Percentiles rank a stretch among this genome's conserved stretches.
phyloP scores from a whole-genome alignment of 305 asterid species.

The Fraxinus floribunda region DNA sequence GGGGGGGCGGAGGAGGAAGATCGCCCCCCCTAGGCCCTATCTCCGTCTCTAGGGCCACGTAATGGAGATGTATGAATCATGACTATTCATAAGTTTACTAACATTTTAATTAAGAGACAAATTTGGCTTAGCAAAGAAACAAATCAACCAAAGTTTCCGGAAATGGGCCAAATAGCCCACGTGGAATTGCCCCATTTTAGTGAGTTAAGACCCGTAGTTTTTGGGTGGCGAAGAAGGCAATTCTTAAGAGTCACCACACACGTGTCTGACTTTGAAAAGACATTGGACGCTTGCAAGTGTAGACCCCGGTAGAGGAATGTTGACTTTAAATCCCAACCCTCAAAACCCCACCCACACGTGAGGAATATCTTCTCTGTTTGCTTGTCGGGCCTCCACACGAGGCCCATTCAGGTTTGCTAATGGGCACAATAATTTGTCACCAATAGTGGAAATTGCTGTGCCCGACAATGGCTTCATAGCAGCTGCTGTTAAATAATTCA shows the following conservation, averaged over 20 bases:
- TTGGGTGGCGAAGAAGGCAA: not conserved
- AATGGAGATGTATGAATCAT: conserved; percentile 12
- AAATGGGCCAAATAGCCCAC: conserved; percentile 28
- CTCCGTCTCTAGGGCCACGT: not conserved
- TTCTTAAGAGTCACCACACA: conserved; percentile 24
- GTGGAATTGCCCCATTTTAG: conserved; percentile 34
- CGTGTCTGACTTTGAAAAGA: conserved; percentile 30
- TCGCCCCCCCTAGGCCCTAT: no score
- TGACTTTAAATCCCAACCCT: conserved; percentile 19
- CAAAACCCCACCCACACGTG: conserved; percentile 36
- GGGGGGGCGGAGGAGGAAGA: no score
- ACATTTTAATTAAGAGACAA: not conserved
- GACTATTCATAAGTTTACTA: not conserved
- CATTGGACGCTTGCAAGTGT: conserved; percentile 32
- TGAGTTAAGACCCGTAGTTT: conserved; percentile 20
- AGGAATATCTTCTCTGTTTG: conserved; percentile 24
- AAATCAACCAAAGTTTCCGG: conserved; percentile 30
- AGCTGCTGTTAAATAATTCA: not conserved
- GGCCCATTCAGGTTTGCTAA: conserved; percentile 25
- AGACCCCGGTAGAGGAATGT: conserved; percentile 14
- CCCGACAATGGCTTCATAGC: not conserved
- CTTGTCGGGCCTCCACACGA: conserved; percentile 33
- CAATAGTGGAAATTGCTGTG: not conserved
- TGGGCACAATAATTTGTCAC: conserved; percentile 26
- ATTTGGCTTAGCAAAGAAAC: conserved; percentile 1